phyloP scores from a whole-genome alignment of 345 rosid genomes.

The Gynandropsis gynandra region DNA sequence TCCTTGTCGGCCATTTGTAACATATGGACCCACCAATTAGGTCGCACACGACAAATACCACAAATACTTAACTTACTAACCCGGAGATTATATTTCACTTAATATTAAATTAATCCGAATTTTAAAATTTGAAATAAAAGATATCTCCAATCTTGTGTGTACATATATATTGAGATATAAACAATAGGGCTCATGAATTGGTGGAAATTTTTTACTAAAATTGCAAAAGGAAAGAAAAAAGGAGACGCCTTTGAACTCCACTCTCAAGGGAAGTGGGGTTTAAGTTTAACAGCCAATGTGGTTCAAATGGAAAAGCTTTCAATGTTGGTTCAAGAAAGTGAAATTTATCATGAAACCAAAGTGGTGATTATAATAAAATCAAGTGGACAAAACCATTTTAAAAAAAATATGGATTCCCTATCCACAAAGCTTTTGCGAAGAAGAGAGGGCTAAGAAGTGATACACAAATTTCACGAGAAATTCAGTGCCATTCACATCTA shows the following conservation, averaged over 20 bases:
- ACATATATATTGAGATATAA: no score
- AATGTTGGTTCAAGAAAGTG: background rate
- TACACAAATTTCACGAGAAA: no score
- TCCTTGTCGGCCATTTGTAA: conserved; percentile 19
- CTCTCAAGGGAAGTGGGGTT: conserved; percentile 11
- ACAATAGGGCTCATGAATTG: no score
- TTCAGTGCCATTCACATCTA: no score
- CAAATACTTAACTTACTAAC: conserved; percentile 23
- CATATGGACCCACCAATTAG: conserved; percentile 22
- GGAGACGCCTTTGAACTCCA: background rate
- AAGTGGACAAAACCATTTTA: conserved; percentile 4
- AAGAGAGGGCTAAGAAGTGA: no score
- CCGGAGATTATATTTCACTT: conserved; percentile 15
- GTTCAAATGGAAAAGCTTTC: conserved; percentile 7
- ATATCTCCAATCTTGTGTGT: no score
- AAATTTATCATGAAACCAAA: conserved; percentile 9
- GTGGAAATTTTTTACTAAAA: no score
- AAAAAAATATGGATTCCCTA: conserved; percentile 1
- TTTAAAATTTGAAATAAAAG: no score
- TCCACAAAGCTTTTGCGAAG: no score
- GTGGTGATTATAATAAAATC: conserved; percentile 14
- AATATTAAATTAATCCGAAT: no score
- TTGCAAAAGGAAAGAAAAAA: background rate
- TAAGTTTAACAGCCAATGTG: conserved; percentile 10
- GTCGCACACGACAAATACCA: conserved; percentile 22